phyloP scores from a whole-genome alignment of 306 rosid species.

The Vachellia collinsii region DNA sequence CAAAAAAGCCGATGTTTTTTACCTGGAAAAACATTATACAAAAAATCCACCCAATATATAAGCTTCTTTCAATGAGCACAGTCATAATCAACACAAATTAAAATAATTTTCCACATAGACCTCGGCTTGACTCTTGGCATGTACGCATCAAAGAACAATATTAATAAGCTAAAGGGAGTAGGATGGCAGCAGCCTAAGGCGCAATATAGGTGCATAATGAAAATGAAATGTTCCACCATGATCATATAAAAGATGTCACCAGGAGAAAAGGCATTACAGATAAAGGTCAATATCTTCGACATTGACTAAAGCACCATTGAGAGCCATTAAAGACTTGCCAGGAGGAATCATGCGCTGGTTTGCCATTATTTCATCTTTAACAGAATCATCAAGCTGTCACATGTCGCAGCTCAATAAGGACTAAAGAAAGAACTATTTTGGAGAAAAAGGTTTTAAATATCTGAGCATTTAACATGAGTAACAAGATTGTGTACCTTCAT shows the following conservation, averaged over 20 bases:
- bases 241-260: conserved; percentile 43
- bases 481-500: conserved; percentile 70
- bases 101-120: conserved; percentile 3
- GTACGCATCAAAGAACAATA: conserved; percentile 20
- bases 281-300: conserved; percentile 94
- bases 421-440: not conserved
- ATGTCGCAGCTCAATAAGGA: conserved; percentile 41
- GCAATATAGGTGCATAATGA: conserved; percentile 28
- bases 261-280: conserved; percentile 72
- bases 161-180: conserved; percentile 19
- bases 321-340: conserved; percentile 98
- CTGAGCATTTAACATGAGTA: conserved; percentile 30
- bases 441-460: conserved; percentile 24
- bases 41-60: not conserved
- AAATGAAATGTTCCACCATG: conserved; percentile 18
- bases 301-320: conserved; percentile 96
- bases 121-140: conserved; percentile 22
- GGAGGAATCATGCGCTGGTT: conserved; percentile 99
- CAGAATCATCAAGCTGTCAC: conserved; percentile 85
- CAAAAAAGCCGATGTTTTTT: not conserved
- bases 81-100: conserved; percentile 19
- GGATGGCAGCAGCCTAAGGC: conserved; percentile 27
- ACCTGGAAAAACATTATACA: not conserved
- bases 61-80: conserved; percentile 9
- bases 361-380: conserved; percentile 86